Percentiles rank a stretch among this genome's conserved stretches.
Conservation (phyloP, 1,284 basidiomycete species). For the Austropuccinia psidii region DNA sequence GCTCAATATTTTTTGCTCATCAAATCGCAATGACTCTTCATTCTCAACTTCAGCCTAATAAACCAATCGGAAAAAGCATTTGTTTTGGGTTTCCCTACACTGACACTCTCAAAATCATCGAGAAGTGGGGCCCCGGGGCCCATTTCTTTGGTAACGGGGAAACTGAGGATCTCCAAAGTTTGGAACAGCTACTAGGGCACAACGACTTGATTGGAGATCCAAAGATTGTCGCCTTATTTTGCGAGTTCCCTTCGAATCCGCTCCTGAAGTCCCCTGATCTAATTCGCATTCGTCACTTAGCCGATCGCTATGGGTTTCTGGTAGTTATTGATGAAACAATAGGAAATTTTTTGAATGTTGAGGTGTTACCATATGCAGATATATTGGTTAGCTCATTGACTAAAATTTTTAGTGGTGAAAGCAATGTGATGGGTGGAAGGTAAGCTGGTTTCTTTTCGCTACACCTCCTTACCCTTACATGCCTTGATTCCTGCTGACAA, state of each 20-base stretch:
- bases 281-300: constrained; percentile 65
- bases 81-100: constrained; percentile 79
- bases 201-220: constrained; percentile 49
- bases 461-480: background rate
- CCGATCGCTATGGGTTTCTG: constrained; percentile 79
- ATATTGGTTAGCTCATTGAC: constrained; percentile 88
- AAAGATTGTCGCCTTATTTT: constrained; percentile 53
- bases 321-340: constrained; percentile 93
- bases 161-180: constrained; percentile 64
- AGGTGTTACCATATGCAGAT: constrained; percentile 81
- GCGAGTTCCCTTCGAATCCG: constrained; percentile 92
- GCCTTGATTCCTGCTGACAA: background rate
- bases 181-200: constrained; percentile 60
- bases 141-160: constrained; percentile 79
- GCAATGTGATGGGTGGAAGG: constrained; percentile 98
- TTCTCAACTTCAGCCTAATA: background rate
- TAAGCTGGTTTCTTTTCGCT: constrained; percentile 48
- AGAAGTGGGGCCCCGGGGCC: constrained; percentile 95
- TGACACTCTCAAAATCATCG: constrained; percentile 90
- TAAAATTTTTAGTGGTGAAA: constrained; percentile 90
- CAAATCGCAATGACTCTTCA: constrained; percentile 5
- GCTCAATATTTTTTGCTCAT: constrained; percentile 7
- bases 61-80: constrained; percentile 40
- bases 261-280: constrained; percentile 77
- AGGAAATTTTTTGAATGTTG: constrained; percentile 92